phyloP scores from a whole-genome alignment of 2,329 filamentous ascomycete species.

The Ophiostoma australiae region DNA sequence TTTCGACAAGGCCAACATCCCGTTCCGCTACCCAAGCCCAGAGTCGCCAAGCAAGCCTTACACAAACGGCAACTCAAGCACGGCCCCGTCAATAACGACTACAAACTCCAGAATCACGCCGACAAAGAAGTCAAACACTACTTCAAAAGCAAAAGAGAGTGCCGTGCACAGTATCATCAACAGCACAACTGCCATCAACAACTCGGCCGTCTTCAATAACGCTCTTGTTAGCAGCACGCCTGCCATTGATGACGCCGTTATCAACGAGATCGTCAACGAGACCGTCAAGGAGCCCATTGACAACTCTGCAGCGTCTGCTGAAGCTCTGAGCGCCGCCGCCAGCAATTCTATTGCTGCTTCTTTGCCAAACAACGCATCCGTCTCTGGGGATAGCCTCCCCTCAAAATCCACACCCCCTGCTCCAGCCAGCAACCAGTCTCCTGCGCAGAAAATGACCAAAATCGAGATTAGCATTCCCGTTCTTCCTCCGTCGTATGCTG shows the following conservation, averaged over 20 bases:
- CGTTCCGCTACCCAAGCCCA: conserved; percentile 40
- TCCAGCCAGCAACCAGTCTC: conserved; percentile 31
- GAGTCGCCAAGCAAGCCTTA: conserved; percentile 31
- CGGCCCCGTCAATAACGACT: conserved; percentile 28
- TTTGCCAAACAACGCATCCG: background rate
- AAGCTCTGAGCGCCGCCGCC: background rate
- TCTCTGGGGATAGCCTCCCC: conserved; percentile 6
- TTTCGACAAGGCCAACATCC: conserved; percentile 40
- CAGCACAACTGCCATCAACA: conserved; percentile 16
- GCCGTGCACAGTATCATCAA: conserved; percentile 21
- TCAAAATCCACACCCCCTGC: conserved; percentile 14
- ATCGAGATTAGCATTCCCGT: conserved; percentile 47
- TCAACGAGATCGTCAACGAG: conserved; percentile 11
- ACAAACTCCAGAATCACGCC: conserved; percentile 31
- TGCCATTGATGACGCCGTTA: conserved; percentile 12
- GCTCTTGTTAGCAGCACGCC: background rate
- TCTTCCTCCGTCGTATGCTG: conserved; percentile 18
- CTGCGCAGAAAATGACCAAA: conserved; percentile 37
- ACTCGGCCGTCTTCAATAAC: conserved; percentile 1
- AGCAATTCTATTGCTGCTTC: background rate
- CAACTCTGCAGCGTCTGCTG: background rate
- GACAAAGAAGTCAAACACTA: conserved; percentile 31
- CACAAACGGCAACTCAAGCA: conserved; percentile 18
- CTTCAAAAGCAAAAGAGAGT: conserved; percentile 22
- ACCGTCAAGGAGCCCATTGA: conserved; percentile 8